Percentiles rank a stretch among this genome's conserved stretches.
Evolutionary conservation across 768 basidiomycete genomes (phyloP).

Genomic region (Phanerochaete sordida): DNA sequence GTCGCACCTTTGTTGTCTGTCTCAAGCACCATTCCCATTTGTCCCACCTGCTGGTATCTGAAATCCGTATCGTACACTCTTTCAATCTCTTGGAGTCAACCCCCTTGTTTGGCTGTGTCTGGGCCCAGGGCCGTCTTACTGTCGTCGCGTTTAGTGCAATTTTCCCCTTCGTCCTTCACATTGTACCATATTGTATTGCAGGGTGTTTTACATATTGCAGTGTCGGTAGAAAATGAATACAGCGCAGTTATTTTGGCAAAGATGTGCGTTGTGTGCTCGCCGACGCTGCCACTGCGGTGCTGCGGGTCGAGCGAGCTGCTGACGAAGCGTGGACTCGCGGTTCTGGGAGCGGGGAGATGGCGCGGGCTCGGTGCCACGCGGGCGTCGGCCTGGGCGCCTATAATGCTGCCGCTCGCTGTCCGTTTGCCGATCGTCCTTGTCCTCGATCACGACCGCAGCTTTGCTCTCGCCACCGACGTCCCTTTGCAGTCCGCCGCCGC

Average conservation of each 20-base stretch:
- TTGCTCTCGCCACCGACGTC: no score
- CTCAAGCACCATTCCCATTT: background rate
- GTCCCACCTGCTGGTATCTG: background rate
- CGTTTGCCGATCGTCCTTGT: background rate
- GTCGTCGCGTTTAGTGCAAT: background rate
- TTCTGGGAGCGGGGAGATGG: background rate
- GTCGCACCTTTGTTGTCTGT: background rate
- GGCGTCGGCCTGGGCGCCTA: slow-evolving; percentile 1
- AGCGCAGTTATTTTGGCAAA: background rate
- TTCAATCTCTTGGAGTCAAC: slow-evolving; percentile 1
- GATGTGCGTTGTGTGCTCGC: no score
- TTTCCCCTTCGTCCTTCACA: background rate
- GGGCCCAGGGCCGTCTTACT: background rate
- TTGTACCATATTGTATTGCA: slow-evolving; percentile 4
- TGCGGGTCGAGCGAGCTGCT: no score
- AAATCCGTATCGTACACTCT: slow-evolving; percentile 4
- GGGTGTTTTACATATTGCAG: background rate
- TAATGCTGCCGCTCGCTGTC: slow-evolving; percentile 4
- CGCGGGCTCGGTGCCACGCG: background rate
- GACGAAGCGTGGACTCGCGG: no score
- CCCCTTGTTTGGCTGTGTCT: background rate
- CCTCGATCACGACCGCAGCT: background rate
- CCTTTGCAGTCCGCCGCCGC: no score
- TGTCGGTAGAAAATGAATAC: background rate
- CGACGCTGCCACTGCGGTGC: no score